These are phyloP conservation scores for Diaporthe sp. DNA, from an alignment of 2,329 filamentous ascomycete genomes.

Conservation along the genomic window DNA sequence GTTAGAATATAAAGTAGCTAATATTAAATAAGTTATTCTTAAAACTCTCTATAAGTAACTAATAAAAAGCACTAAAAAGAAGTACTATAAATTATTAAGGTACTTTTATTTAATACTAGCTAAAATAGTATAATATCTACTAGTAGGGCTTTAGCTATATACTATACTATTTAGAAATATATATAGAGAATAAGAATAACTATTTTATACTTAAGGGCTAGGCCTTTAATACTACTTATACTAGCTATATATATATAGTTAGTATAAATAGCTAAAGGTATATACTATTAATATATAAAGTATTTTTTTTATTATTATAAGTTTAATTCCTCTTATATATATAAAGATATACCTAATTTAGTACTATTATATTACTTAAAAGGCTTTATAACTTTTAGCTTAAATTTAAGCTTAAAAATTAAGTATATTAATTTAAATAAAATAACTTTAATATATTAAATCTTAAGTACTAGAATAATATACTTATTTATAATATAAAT, in stretches of 20 bases:
- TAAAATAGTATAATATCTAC: not conserved
- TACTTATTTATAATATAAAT: too few relatives aligned
- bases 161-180: not conserved
- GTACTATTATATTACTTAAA: not conserved
- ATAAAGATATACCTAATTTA: not conserved
- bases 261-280: not conserved
- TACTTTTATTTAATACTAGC: not conserved
- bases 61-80: not conserved
- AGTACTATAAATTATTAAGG: not conserved
- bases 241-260: not conserved
- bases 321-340: not conserved
- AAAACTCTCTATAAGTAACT: not conserved
- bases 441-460: too few relatives aligned
- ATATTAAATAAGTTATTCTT: not conserved
- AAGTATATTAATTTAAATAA: too few relatives aligned
- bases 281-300: not conserved
- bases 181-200: not conserved
- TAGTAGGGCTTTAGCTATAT: not conserved
- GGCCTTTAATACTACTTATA: not conserved
- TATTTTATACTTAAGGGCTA: not conserved
- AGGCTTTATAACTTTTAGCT: too few relatives aligned
- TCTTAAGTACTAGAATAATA: too few relatives aligned
- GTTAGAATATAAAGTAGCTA: not conserved
- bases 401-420: too few relatives aligned
- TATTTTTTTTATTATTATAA: not conserved